phyloP scores from a whole-genome alignment of 441 rosid genomes.

The Syzygium malaccense region DNA sequence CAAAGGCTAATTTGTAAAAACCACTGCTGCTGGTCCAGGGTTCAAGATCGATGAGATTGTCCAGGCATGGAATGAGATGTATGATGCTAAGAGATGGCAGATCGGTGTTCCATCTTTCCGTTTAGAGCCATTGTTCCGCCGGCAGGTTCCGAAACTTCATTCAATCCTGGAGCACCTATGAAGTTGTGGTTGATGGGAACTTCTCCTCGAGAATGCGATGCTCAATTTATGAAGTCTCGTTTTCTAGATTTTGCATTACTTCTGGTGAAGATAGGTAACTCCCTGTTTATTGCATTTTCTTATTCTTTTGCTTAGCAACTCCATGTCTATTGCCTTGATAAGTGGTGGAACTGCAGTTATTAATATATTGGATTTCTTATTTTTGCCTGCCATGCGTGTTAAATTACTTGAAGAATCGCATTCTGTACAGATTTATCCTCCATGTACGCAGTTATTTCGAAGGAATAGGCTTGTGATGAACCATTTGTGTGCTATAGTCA shows the following conservation, averaged over 20 bases:
- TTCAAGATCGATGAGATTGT: conserved; percentile 95
- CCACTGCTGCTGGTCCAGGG: conserved; percentile 50
- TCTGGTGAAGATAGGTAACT: neutral
- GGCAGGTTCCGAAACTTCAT: conserved; percentile 75
- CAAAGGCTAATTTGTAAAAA: neutral
- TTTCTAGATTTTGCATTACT: neutral
- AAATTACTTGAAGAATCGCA: neutral
- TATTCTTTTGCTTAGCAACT: neutral
- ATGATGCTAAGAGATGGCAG: conserved; percentile 95
- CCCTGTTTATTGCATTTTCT: neutral
- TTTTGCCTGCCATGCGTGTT: neutral
- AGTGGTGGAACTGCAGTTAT: neutral
- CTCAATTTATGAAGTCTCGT: neutral
- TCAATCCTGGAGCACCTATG: conserved; percentile 50
- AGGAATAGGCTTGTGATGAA: neutral
- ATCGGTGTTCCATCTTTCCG: conserved; percentile 84
- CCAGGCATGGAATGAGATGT: conserved; percentile 99
- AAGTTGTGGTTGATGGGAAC: neutral
- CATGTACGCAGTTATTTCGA: neutral
- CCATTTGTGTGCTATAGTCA: neutral
- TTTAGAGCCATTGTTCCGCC: conserved; percentile 87
- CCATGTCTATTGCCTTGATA: neutral
- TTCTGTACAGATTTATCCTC: neutral
- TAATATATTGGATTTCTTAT: neutral
- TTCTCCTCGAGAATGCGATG: neutral